Evolutionary conservation across 2,329 filamentous ascomycete genomes (phyloP).

Genomic region (Colletotrichum sp.): DNA sequence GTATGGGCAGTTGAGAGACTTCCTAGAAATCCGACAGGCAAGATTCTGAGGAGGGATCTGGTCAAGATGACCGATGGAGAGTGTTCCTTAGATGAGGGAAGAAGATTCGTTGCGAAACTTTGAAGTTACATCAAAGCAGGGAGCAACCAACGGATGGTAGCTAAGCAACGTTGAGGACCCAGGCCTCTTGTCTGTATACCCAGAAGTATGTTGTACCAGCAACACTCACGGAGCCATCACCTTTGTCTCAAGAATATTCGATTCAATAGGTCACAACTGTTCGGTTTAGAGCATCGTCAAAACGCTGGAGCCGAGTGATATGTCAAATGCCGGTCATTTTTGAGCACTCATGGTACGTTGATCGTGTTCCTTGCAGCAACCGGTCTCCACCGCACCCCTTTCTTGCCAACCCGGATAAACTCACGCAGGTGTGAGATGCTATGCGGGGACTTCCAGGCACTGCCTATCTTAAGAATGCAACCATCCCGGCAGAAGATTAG

Average conservation of each 20-base stretch:
- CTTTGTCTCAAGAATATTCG: background rate
- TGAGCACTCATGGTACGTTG: accelerated
- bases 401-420: background rate
- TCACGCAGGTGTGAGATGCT: background rate
- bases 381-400: background rate
- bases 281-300: background rate
- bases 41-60: conserved; percentile 38
- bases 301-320: accelerated
- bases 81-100: conserved; percentile 29
- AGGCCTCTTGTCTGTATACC: background rate
- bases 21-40: conserved; percentile 41
- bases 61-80: conserved; percentile 32
- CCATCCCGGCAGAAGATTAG: background rate
- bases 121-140: background rate
- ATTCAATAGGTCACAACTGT: background rate
- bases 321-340: background rate
- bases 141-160: background rate
- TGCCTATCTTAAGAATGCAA: background rate
- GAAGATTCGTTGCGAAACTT: background rate
- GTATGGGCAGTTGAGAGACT: conserved; percentile 36
- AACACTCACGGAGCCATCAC: background rate
- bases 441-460: background rate
- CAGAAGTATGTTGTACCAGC: background rate
- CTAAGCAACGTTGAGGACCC: background rate
- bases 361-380: background rate